phyloP scores from a whole-genome alignment of 305 asterid species.

The Fraxinus velutina region DNA sequence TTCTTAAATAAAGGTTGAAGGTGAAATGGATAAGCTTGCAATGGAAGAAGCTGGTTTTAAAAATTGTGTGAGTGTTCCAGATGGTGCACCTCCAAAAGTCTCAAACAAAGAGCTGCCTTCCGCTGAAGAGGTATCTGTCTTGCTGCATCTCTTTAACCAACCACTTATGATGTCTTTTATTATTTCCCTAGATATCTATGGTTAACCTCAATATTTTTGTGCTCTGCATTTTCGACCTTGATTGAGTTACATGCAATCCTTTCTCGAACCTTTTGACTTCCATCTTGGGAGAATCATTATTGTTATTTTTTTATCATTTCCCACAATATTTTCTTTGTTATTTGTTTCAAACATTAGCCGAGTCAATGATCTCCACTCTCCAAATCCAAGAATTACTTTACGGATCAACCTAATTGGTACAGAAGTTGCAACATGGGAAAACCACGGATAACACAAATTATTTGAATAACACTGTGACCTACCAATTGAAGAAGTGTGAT shows the following conservation, averaged over 20 bases:
- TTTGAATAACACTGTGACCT: not conserved
- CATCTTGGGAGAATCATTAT: not conserved
- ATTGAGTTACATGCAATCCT: conserved; percentile 2
- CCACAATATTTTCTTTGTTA: not conserved
- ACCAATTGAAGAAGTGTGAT: not conserved
- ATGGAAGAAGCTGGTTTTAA: conserved; percentile 97
- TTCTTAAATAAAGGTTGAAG: conserved; percentile 65
- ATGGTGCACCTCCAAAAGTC: conserved; percentile 83
- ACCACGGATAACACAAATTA: not conserved
- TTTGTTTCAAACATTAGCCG: not conserved
- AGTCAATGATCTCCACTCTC: not conserved
- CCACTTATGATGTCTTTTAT: not conserved
- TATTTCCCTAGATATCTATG: not conserved
- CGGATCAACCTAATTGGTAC: not conserved
- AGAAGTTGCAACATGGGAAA: not conserved
- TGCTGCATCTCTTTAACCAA: not conserved
- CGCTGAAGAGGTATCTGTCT: conserved; percentile 50
- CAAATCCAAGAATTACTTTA: not conserved
- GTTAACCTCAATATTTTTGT: not conserved
- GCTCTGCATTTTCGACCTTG: not conserved
- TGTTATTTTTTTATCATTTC: not conserved
- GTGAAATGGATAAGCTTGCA: conserved; percentile 98
- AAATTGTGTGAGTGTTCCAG: conserved; percentile 93
- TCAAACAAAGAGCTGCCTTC: conserved; percentile 67
- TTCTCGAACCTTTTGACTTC: not conserved